Conservation (phyloP, 1,139 yeast genomes). For the Saccharomyces pastorianus region DNA sequence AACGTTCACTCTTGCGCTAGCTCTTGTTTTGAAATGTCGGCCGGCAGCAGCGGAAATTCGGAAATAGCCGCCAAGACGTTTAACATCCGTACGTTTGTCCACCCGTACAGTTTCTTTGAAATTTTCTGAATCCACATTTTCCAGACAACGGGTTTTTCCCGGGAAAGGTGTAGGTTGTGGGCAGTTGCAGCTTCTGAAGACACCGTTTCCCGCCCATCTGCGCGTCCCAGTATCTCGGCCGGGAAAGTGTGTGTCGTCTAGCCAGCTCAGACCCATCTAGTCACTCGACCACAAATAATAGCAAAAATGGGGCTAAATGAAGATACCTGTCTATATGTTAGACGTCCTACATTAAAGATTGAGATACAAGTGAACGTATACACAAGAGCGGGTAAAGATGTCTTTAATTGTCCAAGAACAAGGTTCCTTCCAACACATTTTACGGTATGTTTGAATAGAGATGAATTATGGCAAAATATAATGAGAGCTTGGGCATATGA, state of each 20-base stretch:
- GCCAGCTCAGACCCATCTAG: background rate
- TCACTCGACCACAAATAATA: background rate
- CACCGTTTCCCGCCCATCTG: background rate
- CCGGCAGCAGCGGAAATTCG: too few relatives aligned
- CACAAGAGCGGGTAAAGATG: conserved; percentile 41
- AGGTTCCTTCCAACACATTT: conserved; percentile 99
- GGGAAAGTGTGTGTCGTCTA: background rate
- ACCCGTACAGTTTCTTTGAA: too few relatives aligned
- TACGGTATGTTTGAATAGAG: conserved; percentile 66
- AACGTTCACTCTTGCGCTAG: too few relatives aligned
- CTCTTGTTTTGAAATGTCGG: too few relatives aligned
- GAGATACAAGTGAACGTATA: conserved; percentile 1
- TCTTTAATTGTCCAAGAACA: conserved; percentile 97
- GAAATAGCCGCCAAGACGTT: too few relatives aligned
- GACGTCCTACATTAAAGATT: background rate
- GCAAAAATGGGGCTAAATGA: background rate
- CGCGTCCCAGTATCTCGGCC: background rate
- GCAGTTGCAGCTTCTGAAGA: background rate
- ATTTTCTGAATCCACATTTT: too few relatives aligned
- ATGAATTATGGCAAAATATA: background rate
- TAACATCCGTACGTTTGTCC: too few relatives aligned
- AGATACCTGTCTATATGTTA: background rate
- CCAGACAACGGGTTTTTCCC: background rate
- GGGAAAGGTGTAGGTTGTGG: background rate
- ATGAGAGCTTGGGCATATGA: background rate